Percentiles rank a stretch among this genome's conserved stretches.
These are phyloP conservation scores for Linnemannia exigua DNA, from an alignment of 192 early-diverging fungal genomes.

Conservation along the genomic window DNA sequence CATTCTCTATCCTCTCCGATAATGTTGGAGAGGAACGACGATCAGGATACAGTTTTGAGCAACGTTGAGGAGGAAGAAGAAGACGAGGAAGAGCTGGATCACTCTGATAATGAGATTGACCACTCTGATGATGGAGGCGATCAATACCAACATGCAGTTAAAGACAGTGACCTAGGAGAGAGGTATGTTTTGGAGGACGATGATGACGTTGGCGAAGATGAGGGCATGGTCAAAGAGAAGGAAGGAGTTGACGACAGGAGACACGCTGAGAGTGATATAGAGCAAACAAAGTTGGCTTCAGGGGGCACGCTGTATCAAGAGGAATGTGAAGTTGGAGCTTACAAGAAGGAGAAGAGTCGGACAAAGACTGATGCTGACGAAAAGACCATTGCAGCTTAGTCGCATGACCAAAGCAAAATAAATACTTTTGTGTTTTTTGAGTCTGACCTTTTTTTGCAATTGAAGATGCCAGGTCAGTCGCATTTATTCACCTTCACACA, in stretches of 20 bases:
- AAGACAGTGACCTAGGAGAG: neutral
- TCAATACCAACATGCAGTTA: neutral
- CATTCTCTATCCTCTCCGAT: neutral
- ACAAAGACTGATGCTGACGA: neutral
- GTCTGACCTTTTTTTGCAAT: no score
- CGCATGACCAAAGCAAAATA: neutral
- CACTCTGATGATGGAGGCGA: neutral
- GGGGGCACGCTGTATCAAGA: neutral
- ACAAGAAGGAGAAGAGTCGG: neutral
- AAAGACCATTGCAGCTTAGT: neutral
- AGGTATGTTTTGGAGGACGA: neutral
- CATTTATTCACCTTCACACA: no score
- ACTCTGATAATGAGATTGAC: neutral
- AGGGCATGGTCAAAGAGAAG: neutral
- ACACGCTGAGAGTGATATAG: neutral
- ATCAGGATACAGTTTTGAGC: constrained; percentile 16
- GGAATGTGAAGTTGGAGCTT: neutral
- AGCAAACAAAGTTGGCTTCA: neutral
- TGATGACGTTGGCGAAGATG: neutral
- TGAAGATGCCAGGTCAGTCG: no score
- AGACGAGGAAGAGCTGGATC: constrained; percentile 10
- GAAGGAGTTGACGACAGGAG: neutral
- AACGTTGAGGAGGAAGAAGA: constrained; percentile 39
- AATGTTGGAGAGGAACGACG: neutral
- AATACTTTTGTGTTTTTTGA: no score